These are phyloP conservation scores for Diutina sp. DNA, from an alignment of 1,139 yeast species.

Conservation along the genomic window DNA sequence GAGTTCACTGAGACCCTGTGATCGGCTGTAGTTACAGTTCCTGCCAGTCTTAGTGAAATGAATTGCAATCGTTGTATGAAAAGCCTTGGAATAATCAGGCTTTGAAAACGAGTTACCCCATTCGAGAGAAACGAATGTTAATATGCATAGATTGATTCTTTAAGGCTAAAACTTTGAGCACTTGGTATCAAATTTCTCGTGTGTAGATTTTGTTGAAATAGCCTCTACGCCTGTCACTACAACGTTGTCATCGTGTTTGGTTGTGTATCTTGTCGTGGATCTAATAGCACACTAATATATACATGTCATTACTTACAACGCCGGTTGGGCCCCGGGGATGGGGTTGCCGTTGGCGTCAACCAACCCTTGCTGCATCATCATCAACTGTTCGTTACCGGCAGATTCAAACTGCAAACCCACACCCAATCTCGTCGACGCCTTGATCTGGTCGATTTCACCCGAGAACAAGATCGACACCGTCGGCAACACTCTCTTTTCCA, in stretches of 20 bases:
- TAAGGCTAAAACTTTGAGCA: too few species aligned
- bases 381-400: constrained; percentile 84
- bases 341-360: constrained; percentile 75
- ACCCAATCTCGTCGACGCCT: constrained; percentile 76
- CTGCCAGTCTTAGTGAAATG: too few species aligned
- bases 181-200: too few species aligned
- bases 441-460: constrained; percentile 84
- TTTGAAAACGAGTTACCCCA: too few species aligned
- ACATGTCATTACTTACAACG: constrained; percentile 13
- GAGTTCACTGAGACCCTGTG: too few species aligned
- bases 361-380: constrained; percentile 68
- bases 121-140: too few species aligned
- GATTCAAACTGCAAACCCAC: constrained; percentile 91
- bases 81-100: too few species aligned
- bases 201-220: too few species aligned
- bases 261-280: neutral
- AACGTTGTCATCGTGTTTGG: neutral
- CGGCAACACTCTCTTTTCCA: constrained; percentile 90
- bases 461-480: constrained; percentile 80
- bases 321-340: constrained; percentile 55
- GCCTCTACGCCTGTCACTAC: too few species aligned
- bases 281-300: constrained; percentile 5
- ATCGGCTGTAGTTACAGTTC: too few species aligned
- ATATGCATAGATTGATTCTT: too few species aligned
- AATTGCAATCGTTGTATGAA: too few species aligned